phyloP scores from a whole-genome alignment of 768 basidiomycete species.

The Xerocomellus chrysenteron region DNA sequence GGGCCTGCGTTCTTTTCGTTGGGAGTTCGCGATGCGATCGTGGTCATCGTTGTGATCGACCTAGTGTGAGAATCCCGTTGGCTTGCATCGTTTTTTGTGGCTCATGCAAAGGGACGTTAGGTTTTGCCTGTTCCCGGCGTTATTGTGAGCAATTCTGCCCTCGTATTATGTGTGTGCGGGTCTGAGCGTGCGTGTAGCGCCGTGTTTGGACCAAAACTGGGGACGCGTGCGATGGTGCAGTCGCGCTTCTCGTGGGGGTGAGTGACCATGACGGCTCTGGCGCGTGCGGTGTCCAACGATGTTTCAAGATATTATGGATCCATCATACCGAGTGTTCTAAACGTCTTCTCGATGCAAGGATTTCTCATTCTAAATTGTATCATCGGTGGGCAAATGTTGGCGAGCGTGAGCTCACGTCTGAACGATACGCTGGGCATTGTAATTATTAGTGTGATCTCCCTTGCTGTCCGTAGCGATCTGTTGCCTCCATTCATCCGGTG shows the following conservation, averaged over 20 bases:
- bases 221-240: slow-evolving; percentile 58
- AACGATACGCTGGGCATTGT: slow-evolving; percentile 34
- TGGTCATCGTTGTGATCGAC: slow-evolving; percentile 44
- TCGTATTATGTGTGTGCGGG: background rate
- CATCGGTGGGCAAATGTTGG: slow-evolving; percentile 59
- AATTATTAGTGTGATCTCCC: slow-evolving; percentile 32
- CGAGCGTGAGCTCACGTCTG: slow-evolving; percentile 41
- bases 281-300: background rate
- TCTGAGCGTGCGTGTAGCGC: slow-evolving; percentile 33
- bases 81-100: background rate
- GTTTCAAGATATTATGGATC: slow-evolving; percentile 39
- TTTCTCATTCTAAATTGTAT: slow-evolving; percentile 61
- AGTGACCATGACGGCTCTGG: slow-evolving; percentile 14
- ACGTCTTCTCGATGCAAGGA: slow-evolving; percentile 51
- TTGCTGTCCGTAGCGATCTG: slow-evolving; percentile 22
- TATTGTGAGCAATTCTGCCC: slow-evolving; percentile 31
- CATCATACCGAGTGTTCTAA: slow-evolving; percentile 43
- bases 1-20: slow-evolving; percentile 52
- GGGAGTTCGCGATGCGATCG: slow-evolving; percentile 41
- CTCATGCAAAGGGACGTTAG: slow-evolving; percentile 21
- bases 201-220: slow-evolving; percentile 53
- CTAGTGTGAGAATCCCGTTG: slow-evolving; percentile 35
- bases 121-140: slow-evolving; percentile 36
- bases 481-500: background rate
- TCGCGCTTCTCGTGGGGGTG: slow-evolving; percentile 55